Evolutionary conservation across 2,329 filamentous ascomycete species (phyloP).

Genomic region (Dendrostoma leiphaemia): DNA sequence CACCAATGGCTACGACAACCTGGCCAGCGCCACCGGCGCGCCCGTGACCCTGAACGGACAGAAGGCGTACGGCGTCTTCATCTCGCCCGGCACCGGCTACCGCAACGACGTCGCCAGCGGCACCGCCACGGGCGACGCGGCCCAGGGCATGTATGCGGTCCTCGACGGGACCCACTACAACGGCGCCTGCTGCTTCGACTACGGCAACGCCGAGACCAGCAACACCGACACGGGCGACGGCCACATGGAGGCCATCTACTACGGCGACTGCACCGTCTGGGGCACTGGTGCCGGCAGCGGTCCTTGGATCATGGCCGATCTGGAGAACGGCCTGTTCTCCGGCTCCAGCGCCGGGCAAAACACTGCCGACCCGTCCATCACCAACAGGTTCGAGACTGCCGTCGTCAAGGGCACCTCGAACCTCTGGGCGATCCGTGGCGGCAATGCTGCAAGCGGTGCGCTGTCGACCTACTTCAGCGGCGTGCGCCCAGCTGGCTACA

Average conservation of each 20-base stretch:
- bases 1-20: conserved; percentile 55
- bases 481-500: conserved; percentile 55
- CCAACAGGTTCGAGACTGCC: conserved; percentile 55
- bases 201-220: conserved; percentile 55
- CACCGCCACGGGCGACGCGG: conserved; percentile 50
- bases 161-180: conserved; percentile 61
- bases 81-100: conserved; percentile 62
- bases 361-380: conserved; percentile 48
- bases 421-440: conserved; percentile 60
- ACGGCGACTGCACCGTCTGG: conserved; percentile 52
- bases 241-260: conserved; percentile 71
- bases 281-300: conserved; percentile 56
- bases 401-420: conserved; percentile 55
- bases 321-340: conserved; percentile 66
- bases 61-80: conserved; percentile 63
- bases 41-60: conserved; percentile 59
- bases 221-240: conserved; percentile 55
- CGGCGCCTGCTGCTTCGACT: conserved; percentile 55
- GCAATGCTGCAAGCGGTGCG: conserved; percentile 50
- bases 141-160: conserved; percentile 61
- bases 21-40: conserved; percentile 57
- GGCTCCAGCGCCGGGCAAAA: conserved; percentile 47
- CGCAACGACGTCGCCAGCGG: conserved; percentile 54
- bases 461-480: conserved; percentile 61
- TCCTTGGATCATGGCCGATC: conserved; percentile 68